These are phyloP conservation scores for Chlamydomonas applanata DNA, from an alignment of 139 green algal species.

Conservation along the genomic window DNA sequence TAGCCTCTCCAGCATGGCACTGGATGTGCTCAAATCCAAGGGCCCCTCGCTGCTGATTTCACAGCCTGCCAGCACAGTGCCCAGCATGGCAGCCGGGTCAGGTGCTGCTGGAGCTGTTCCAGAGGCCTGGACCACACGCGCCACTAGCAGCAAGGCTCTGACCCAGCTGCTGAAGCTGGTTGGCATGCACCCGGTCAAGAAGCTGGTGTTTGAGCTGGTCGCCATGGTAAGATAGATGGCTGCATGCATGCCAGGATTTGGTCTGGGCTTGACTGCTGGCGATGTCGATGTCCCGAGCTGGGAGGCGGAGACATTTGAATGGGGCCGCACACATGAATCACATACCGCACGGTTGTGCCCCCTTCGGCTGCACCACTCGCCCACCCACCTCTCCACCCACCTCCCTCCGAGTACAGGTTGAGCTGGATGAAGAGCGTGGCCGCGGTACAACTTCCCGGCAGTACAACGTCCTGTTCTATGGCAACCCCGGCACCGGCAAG, in stretches of 20 bases:
- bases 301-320: no score
- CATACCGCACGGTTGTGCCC: background rate
- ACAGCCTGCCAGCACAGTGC: background rate
- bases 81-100: background rate
- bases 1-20: background rate
- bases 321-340: background rate
- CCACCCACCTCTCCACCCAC: no score
- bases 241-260: background rate
- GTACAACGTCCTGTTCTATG: slow-evolving; percentile 46
- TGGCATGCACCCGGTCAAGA: slow-evolving; percentile 35
- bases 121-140: background rate
- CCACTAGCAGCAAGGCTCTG: slow-evolving; percentile 6
- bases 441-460: slow-evolving; percentile 9
- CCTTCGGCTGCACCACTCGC: no score
- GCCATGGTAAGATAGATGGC: slow-evolving; percentile 20
- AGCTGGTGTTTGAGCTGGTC: slow-evolving; percentile 29
- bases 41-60: background rate
- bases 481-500: slow-evolving; percentile 58
- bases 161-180: slow-evolving; percentile 29
- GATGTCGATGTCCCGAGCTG: no score
- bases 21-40: background rate
- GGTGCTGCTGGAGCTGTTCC: background rate
- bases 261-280: background rate
- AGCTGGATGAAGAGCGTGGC: slow-evolving; percentile 40
- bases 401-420: slow-evolving; percentile 44